These are phyloP conservation scores for Talaromyces piceae DNA, from an alignment of 2,329 filamentous ascomycete species.

Conservation along the genomic window DNA sequence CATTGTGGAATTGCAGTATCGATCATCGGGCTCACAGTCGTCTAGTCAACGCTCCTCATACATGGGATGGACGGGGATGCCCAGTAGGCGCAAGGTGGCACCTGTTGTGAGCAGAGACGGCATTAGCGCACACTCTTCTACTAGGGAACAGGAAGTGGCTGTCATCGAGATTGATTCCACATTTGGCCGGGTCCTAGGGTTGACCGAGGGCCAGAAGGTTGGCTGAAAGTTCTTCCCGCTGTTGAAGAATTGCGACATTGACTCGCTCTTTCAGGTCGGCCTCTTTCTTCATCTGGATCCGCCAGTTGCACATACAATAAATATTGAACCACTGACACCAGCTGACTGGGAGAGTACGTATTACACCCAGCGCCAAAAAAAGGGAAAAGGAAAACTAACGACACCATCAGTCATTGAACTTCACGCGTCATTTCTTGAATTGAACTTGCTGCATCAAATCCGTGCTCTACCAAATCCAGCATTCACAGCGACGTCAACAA, in stretches of 20 bases:
- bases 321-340: slow-evolving; percentile 90
- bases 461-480: slow-evolving; percentile 83
- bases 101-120: slow-evolving; percentile 69
- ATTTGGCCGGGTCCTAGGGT: slow-evolving; percentile 66
- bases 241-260: not conserved
- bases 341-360: slow-evolving; percentile 85
- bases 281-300: slow-evolving; percentile 77
- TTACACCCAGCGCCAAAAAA: slow-evolving; percentile 4
- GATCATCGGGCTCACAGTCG: slow-evolving; percentile 42
- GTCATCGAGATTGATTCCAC: slow-evolving; percentile 82
- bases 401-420: slow-evolving; percentile 67
- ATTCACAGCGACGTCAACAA: slow-evolving; percentile 45
- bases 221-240: slow-evolving; percentile 28
- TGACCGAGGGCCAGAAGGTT: slow-evolving; percentile 76
- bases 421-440: slow-evolving; percentile 88
- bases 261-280: slow-evolving; percentile 44
- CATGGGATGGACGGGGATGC: slow-evolving; percentile 96
- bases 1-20: slow-evolving; percentile 81
- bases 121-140: slow-evolving; percentile 50
- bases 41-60: slow-evolving; percentile 64
- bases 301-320: slow-evolving; percentile 83
- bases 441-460: slow-evolving; percentile 89
- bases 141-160: slow-evolving; percentile 66
- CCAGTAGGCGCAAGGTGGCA: slow-evolving; percentile 74
- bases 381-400: not conserved